These are phyloP conservation scores for Chenopodium suecicum DNA, from an alignment of 148 eudicot genomes.

Conservation along the genomic window DNA sequence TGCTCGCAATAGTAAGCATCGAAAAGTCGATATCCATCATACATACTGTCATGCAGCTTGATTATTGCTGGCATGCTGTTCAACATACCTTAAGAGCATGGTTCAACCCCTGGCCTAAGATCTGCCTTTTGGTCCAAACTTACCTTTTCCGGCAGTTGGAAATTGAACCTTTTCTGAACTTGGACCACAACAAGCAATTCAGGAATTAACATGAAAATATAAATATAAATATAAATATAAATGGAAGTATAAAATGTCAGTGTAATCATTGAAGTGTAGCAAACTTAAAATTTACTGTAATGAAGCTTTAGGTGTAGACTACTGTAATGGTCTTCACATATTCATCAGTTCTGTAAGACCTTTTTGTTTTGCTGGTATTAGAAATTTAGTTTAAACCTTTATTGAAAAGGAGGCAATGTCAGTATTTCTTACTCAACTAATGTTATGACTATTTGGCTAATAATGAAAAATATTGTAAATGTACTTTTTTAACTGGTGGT, in stretches of 20 bases:
- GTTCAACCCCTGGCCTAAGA: slow-evolving; percentile 14
- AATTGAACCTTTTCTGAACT: slow-evolving; percentile 7
- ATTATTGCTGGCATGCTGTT: slow-evolving; percentile 19
- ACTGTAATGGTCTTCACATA: slow-evolving; percentile 12
- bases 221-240: neutral
- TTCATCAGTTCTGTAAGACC: slow-evolving; percentile 4
- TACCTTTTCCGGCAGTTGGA: slow-evolving; percentile 23
- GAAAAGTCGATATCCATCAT: neutral
- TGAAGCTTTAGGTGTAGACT: slow-evolving; percentile 20
- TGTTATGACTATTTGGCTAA: neutral
- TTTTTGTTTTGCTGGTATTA: slow-evolving; percentile 2
- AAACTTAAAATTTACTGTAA: slow-evolving; percentile 13
- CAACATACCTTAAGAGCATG: neutral
- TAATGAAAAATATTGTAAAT: too few relatives aligned
- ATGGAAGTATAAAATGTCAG: slow-evolving; percentile 13
- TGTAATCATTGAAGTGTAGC: slow-evolving; percentile 26
- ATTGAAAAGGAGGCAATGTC: slow-evolving; percentile 14
- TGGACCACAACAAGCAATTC: slow-evolving; percentile 30
- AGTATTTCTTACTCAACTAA: slow-evolving; percentile 2
- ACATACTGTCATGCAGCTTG: slow-evolving; percentile 1
- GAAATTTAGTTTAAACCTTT: slow-evolving; percentile 7
- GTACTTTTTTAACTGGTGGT: too few relatives aligned
- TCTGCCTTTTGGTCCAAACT: slow-evolving; percentile 20
- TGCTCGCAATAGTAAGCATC: neutral
- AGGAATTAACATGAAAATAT: neutral